Conservation (phyloP, 2,329 filamentous ascomycete genomes). For the Beauveria bassiana region DNA sequence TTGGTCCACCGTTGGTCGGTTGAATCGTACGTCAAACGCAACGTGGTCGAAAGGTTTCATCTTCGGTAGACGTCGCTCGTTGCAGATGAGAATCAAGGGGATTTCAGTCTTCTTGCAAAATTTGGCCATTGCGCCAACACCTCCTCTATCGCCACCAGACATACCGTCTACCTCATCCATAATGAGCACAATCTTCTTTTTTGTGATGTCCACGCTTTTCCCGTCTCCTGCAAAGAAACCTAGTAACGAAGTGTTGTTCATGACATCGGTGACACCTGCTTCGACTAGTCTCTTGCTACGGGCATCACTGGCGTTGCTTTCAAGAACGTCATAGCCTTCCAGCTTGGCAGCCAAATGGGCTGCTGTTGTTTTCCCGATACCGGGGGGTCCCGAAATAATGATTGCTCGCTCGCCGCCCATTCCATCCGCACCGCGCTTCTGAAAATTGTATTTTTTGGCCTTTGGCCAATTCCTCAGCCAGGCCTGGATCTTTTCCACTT, state of each 20-base stretch:
- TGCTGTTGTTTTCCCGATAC: constrained; percentile 95
- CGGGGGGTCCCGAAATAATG: constrained; percentile 89
- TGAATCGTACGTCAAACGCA: constrained; percentile 78
- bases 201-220: constrained; percentile 68
- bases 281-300: constrained; percentile 96
- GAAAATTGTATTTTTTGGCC: constrained; percentile 72
- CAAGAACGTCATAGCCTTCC: constrained; percentile 87
- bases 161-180: constrained; percentile 99
- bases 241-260: constrained; percentile 86
- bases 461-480: constrained; percentile 83
- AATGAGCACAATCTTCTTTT: constrained; percentile 91
- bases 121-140: constrained; percentile 87
- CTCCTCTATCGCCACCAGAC: constrained; percentile 93
- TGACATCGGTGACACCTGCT: constrained; percentile 74
- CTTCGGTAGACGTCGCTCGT: constrained; percentile 85
- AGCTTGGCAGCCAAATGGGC: constrained; percentile 90
- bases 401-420: constrained; percentile 79
- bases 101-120: constrained; percentile 93
- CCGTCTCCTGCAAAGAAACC: constrained; percentile 85
- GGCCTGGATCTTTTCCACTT: constrained; percentile 79
- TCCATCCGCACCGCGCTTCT: constrained; percentile 75
- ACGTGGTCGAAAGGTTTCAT: constrained; percentile 96
- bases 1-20: constrained; percentile 81
- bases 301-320: constrained; percentile 92
- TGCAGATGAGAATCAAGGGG: constrained; percentile 95